Evolutionary conservation across 768 basidiomycete species (phyloP), one percentile per base, ranked within the genome.

Genomic region (Chalciporus piperatus): DNA sequence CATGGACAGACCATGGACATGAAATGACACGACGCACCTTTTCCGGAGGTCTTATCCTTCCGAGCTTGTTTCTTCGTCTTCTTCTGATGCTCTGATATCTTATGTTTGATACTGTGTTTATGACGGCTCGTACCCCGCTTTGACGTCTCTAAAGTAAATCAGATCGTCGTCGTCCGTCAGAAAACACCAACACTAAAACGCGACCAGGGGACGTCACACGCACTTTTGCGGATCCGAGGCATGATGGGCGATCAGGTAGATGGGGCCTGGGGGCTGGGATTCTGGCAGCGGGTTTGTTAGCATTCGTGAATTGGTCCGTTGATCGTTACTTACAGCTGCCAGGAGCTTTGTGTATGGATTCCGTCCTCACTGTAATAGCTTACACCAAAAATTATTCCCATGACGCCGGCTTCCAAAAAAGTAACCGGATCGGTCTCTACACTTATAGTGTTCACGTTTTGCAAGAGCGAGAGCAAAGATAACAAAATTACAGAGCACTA

Each of bases 1-100:
- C 11, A 33, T 12, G 28, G 28, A 30, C 8, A n/a, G n/a, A n/a
- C n/a, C n/a, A 30, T 30, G 28, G 28, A 30, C 12, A 25, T 8
- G 40, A 19, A 44, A 40, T 13, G 35, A 6, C 28, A 27, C 9
- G 3, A 52, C 52, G 41, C 64, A 93, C 93, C 89, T 74, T 94
- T 96, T 87, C 93, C 95, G 50, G 90, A 80, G 20, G 78, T 72
- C 70, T 87, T 88, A 53, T 65, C 67, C 67, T 85, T 90, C 74
- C 91, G 92, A 13, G 80, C 79, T 38, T 76, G 78, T 67, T 85
- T 92, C 63, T 78, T 79, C 45, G 73, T 73, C 74, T 96, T 96
- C 74, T 84, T 88, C 64, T 76, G 77, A 56, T 82, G 81, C 67
- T 93, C 93, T 23, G 81, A 72, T 38, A 83, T 80, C 70, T 94